Evolutionary conservation across 2,329 filamentous ascomycete genomes (phyloP).

Genomic region (Paecilomyces sp.): DNA sequence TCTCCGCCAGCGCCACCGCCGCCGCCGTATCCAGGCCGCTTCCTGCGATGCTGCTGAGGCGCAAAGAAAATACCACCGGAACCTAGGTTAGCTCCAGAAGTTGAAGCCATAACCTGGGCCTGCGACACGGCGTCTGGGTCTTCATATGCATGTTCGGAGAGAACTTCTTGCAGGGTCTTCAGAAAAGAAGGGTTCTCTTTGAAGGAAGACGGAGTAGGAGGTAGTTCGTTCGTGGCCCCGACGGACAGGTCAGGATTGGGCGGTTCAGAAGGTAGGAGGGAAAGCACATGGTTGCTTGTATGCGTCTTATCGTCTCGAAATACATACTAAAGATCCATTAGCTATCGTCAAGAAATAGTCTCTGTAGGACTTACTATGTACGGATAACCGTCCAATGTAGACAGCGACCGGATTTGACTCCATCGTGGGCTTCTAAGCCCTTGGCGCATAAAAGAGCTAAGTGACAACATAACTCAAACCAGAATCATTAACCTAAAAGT

Average conservation of each 20-base stretch:
- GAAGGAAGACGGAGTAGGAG: constrained; percentile 50
- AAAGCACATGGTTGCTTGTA: constrained; percentile 41
- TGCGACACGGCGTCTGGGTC: constrained; percentile 53
- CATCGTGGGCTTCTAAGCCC: constrained; percentile 11
- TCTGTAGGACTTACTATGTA: constrained; percentile 28
- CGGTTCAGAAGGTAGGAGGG: constrained; percentile 50
- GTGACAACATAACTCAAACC: constrained; percentile 16
- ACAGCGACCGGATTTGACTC: constrained; percentile 22
- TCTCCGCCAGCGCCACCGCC: constrained; percentile 36
- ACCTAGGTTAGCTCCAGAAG: constrained; percentile 48
- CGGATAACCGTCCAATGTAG: constrained; percentile 31
- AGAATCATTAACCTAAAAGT: background rate
- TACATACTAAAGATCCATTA: constrained; percentile 37
- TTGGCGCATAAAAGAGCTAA: constrained; percentile 13
- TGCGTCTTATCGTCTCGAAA: constrained; percentile 37
- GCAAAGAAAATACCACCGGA: constrained; percentile 44
- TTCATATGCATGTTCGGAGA: constrained; percentile 46
- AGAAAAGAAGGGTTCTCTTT: constrained; percentile 52
- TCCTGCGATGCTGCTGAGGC: constrained; percentile 19
- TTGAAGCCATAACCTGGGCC: constrained; percentile 54
- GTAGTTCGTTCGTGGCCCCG: constrained; percentile 47
- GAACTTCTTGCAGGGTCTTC: constrained; percentile 48
- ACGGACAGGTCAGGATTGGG: constrained; percentile 48
- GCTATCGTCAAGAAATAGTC: constrained; percentile 6
- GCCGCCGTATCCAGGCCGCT: constrained; percentile 20